phyloP scores from a whole-genome alignment of 108 stramenopile species.

The Discostella stelligeroides region DNA sequence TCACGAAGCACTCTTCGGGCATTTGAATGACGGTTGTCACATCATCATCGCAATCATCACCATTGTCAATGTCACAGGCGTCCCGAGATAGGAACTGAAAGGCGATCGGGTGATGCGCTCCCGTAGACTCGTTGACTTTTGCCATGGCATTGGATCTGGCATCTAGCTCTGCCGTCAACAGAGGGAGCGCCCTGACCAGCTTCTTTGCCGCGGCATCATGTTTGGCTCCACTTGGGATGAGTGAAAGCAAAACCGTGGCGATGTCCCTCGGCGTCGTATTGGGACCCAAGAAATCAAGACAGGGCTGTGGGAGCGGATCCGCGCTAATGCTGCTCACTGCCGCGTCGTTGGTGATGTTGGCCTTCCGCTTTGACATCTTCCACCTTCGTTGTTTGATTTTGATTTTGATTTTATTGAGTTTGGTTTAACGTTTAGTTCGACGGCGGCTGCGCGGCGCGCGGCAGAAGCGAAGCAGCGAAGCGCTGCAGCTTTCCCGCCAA shows the following conservation, averaged over 20 bases:
- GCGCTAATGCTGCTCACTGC: too few relatives aligned
- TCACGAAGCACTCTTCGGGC: slow-evolving; percentile 25
- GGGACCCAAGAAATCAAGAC: slow-evolving; percentile 9
- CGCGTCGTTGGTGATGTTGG: too few relatives aligned
- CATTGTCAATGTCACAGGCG: not conserved
- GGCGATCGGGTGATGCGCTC: slow-evolving; percentile 13
- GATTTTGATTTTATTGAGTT: too few relatives aligned
- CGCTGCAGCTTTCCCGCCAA: too few relatives aligned
- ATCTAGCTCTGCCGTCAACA: slow-evolving; percentile 35
- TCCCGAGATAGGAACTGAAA: slow-evolving; percentile 16
- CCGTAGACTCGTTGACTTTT: slow-evolving; percentile 10
- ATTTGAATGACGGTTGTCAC: slow-evolving; percentile 9
- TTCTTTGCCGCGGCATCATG: slow-evolving; percentile 28
- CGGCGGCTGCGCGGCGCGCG: too few relatives aligned
- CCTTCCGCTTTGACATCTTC: too few relatives aligned
- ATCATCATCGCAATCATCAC: not conserved
- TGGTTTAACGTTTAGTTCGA: too few relatives aligned
- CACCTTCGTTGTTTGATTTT: too few relatives aligned
- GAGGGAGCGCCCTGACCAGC: slow-evolving; percentile 13
- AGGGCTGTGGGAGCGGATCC: not conserved
- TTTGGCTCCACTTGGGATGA: slow-evolving; percentile 16
- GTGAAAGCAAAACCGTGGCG: slow-evolving; percentile 13
- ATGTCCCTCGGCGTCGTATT: not conserved
- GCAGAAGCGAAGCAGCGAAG: too few relatives aligned
- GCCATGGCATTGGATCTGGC: slow-evolving; percentile 11